Conservation (phyloP, 73 alveolate genomes). For the Paramecium octaurelia region DNA sequence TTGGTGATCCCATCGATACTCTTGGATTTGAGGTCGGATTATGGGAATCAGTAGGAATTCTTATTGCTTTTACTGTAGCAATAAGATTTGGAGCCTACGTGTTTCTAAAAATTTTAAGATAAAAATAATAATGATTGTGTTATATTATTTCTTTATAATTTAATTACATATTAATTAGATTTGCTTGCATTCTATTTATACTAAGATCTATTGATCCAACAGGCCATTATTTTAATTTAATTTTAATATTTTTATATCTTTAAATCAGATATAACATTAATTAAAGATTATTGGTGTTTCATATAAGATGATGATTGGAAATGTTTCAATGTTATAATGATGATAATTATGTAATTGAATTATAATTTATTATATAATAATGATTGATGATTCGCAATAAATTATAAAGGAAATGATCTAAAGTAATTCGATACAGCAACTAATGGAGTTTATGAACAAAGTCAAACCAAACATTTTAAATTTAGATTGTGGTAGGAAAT, state of each 20-base stretch:
- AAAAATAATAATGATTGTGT: not conserved
- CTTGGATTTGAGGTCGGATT: not conserved
- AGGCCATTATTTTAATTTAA: no score
- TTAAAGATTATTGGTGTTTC: no score
- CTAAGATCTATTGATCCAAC: no score
- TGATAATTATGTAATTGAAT: not conserved
- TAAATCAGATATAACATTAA: no score
- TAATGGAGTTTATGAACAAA: not conserved
- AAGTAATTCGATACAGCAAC: not conserved
- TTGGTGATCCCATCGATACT: not conserved
- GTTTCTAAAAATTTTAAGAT: not conserved
- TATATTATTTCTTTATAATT: not conserved
- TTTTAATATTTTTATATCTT: no score
- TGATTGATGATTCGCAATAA: conserved; percentile 34
- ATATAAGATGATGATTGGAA: no score
- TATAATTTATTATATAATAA: not conserved
- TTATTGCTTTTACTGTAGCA: not conserved
- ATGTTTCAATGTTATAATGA: not conserved
- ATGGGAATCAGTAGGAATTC: conserved; percentile 16
- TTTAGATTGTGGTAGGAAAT: conserved; percentile 28
- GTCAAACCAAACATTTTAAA: conserved; percentile 12
- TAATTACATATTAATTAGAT: no score
- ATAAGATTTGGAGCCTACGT: not conserved
- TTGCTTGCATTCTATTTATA: no score
- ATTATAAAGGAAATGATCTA: not conserved